phyloP scores from a whole-genome alignment of 1,139 yeast genomes.

The Lodderomyces orthopsilosis region DNA sequence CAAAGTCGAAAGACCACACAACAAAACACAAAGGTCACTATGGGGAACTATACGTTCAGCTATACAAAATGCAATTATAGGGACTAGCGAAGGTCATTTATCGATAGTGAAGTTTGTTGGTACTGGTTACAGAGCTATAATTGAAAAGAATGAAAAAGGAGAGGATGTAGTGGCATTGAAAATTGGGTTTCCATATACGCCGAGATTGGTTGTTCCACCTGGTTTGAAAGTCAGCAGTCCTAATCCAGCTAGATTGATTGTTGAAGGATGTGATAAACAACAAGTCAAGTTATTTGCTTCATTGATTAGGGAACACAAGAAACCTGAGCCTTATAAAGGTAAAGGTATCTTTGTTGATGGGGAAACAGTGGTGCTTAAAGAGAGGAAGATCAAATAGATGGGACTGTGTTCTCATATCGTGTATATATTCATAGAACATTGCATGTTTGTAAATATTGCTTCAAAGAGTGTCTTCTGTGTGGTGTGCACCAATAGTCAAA shows the following conservation, averaged over 20 bases:
- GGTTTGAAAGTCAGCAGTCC: slow-evolving; percentile 77
- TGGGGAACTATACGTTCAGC: slow-evolving; percentile 95
- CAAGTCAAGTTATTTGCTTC: slow-evolving; percentile 89
- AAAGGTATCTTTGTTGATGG: slow-evolving; percentile 93
- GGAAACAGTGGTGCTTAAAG: slow-evolving; percentile 87
- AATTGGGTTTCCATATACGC: slow-evolving; percentile 69
- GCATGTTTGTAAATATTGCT: slow-evolving; percentile 1
- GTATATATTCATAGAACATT: not conserved
- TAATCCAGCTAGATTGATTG: slow-evolving; percentile 78
- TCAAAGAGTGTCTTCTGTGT: too few relatives aligned
- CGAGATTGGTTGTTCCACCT: slow-evolving; percentile 74
- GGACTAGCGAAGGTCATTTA: slow-evolving; percentile 91
- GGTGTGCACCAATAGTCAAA: too few relatives aligned
- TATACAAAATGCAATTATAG: slow-evolving; percentile 73
- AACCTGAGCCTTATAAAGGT: slow-evolving; percentile 98
- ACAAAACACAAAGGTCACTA: slow-evolving; percentile 75
- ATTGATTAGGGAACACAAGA: slow-evolving; percentile 76
- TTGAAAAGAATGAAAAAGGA: slow-evolving; percentile 56
- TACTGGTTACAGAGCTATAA: slow-evolving; percentile 89
- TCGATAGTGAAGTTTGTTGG: slow-evolving; percentile 89
- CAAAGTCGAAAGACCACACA: slow-evolving; percentile 52
- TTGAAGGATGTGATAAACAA: slow-evolving; percentile 88
- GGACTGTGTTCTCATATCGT: not conserved
- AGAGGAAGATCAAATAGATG: slow-evolving; percentile 79
- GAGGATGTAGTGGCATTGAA: slow-evolving; percentile 66